Conservation (phyloP, 2,329 filamentous ascomycete genomes). For the Zasmidium citrigriseum region DNA sequence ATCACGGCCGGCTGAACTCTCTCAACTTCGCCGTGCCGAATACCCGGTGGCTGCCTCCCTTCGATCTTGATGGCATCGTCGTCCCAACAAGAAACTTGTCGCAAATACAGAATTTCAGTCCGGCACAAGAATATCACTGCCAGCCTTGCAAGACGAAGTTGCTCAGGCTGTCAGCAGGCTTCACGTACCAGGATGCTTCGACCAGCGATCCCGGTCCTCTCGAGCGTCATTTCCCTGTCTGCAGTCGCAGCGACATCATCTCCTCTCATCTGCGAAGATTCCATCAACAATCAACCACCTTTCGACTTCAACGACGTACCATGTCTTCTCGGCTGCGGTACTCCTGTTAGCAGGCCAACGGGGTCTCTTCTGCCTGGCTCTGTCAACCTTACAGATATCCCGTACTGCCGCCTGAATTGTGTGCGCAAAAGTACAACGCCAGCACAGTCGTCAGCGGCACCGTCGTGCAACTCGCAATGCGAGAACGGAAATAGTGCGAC, state of each 20-base stretch:
- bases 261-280: conserved; percentile 1
- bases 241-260: not conserved
- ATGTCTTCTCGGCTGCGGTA: not conserved
- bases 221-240: not conserved
- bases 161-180: too few species aligned
- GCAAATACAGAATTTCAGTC: too few species aligned
- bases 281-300: not conserved
- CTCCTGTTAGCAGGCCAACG: not conserved
- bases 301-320: conserved; percentile 2
- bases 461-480: not conserved
- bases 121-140: too few species aligned
- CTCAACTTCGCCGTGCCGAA: not conserved
- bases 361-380: not conserved
- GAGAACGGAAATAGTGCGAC: not conserved
- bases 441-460: not conserved
- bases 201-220: not conserved
- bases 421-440: not conserved
- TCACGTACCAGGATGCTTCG: too few species aligned
- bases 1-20: not conserved
- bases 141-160: too few species aligned
- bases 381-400: not conserved
- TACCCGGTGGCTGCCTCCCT: not conserved
- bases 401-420: not conserved
- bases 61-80: too few species aligned
- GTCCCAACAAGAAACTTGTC: too few species aligned